phyloP scores from a whole-genome alignment of 2,329 filamentous ascomycete genomes.

The Diaporthe velutina region DNA sequence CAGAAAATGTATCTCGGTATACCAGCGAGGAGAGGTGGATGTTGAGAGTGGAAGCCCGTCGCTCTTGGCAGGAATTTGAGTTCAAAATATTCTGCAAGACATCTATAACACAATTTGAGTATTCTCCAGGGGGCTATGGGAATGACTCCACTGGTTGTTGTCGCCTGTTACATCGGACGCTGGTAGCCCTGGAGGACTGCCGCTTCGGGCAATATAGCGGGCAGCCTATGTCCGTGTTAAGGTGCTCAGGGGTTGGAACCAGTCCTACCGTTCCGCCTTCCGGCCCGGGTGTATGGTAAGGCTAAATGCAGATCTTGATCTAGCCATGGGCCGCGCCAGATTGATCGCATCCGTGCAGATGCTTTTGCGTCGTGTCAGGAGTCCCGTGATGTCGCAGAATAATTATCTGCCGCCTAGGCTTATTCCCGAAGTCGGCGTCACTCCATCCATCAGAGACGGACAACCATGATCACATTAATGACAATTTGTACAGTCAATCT shows the following conservation, averaged over 20 bases:
- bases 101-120: not conserved
- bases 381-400: slow-evolving; percentile 19
- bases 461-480: not conserved
- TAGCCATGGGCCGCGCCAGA: not conserved
- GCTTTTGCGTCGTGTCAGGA: not conserved
- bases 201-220: slow-evolving; percentile 22
- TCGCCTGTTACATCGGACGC: slow-evolving; percentile 23
- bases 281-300: slow-evolving; percentile 23
- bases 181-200: not conserved
- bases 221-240: slow-evolving; percentile 20
- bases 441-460: not conserved
- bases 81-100: slow-evolving; percentile 1
- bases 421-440: not conserved
- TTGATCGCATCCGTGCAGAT: slow-evolving; percentile 2
- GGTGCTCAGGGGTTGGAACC: slow-evolving; percentile 11
- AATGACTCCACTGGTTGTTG: not conserved
- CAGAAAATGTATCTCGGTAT: not conserved
- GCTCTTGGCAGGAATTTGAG: slow-evolving; percentile 17
- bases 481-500: not conserved
- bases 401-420: not conserved
- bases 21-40: not conserved
- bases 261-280: not conserved
- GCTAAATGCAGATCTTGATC: slow-evolving; percentile 30
- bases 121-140: not conserved
- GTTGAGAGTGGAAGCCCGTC: not conserved